Percentiles rank a stretch among this genome's conserved stretches.
phyloP scores from a whole-genome alignment of 169 alveolate species.

The Amoebophrya sp. region DNA sequence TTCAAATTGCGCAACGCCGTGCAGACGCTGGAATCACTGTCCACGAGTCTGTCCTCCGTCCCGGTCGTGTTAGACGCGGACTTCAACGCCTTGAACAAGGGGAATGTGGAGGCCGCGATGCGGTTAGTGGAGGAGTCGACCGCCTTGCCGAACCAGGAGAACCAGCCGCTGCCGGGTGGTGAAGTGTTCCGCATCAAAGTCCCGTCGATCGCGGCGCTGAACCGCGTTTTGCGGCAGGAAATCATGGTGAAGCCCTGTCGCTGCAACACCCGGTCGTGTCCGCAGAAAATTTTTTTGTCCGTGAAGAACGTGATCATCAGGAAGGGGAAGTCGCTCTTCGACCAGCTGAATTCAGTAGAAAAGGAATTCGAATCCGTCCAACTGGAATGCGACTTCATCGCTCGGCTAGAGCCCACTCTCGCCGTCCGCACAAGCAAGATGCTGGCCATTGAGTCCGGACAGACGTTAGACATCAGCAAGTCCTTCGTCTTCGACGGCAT shows the following conservation, averaged over 20 bases:
- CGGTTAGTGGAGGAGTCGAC: background rate
- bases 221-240: background rate
- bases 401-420: background rate
- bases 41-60: background rate
- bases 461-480: background rate
- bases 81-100: background rate
- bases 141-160: background rate
- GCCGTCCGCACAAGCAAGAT: background rate
- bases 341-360: background rate
- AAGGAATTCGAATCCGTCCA: background rate
- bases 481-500: conserved; percentile 9
- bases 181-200: background rate
- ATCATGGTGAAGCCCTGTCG: background rate
- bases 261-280: background rate
- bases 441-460: background rate
- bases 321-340: background rate
- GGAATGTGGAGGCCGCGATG: conserved; percentile 5
- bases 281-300: background rate
- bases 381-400: conserved; percentile 11
- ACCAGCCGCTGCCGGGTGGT: background rate
- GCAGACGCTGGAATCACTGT: background rate
- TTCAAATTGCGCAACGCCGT: background rate
- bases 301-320: background rate
- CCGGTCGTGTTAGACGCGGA: background rate
- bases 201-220: background rate